A percentile compares a stretch with the other conserved stretches of the same genome.
These are phyloP conservation scores for Hyphopichia fennica DNA, from an alignment of 1,139 yeast genomes.

Conservation along the genomic window DNA sequence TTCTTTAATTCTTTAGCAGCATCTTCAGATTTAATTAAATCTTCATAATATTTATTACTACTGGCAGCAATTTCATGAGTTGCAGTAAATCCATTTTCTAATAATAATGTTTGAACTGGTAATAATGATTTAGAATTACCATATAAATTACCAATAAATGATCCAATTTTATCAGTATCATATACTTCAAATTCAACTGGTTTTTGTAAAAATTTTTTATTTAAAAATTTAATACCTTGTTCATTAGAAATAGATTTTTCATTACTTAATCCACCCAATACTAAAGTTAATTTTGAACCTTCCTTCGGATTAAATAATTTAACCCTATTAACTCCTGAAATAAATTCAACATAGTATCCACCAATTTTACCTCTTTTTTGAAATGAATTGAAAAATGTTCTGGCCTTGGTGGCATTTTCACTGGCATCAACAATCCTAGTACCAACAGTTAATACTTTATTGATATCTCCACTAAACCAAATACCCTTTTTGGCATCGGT, in stretches of 20 bases:
- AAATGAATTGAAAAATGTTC: constrained; percentile 69
- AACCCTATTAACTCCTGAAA: constrained; percentile 66
- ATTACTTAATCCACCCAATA: constrained; percentile 72
- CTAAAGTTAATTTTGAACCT: constrained; percentile 66
- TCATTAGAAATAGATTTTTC: constrained; percentile 46
- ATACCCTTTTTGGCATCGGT: constrained; percentile 60
- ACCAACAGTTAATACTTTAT: constrained; percentile 50
- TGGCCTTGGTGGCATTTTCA: constrained; percentile 69
- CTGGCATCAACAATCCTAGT: constrained; percentile 78
- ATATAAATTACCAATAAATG: constrained; percentile 73
- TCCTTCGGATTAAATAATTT: constrained; percentile 71
- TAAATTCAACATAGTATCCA: constrained; percentile 64
- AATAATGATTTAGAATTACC: constrained; percentile 45
- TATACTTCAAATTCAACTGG: constrained; percentile 70
- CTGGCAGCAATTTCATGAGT: constrained; percentile 66
- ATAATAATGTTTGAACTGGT: constrained; percentile 64
- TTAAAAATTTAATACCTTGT: constrained; percentile 56
- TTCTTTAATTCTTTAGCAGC: constrained; percentile 52
- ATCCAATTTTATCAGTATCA: constrained; percentile 76
- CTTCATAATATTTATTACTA: constrained; percentile 54
- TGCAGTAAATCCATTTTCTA: constrained; percentile 64
- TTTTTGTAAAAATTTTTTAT: constrained; percentile 63
- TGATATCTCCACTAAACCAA: constrained; percentile 45
- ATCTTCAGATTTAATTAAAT: constrained; percentile 62
- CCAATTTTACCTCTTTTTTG: constrained; percentile 64